Percentiles rank a stretch among this genome's conserved stretches.
Evolutionary conservation across 306 rosid species (phyloP).

Genomic region (Trifolium subterraneum): DNA sequence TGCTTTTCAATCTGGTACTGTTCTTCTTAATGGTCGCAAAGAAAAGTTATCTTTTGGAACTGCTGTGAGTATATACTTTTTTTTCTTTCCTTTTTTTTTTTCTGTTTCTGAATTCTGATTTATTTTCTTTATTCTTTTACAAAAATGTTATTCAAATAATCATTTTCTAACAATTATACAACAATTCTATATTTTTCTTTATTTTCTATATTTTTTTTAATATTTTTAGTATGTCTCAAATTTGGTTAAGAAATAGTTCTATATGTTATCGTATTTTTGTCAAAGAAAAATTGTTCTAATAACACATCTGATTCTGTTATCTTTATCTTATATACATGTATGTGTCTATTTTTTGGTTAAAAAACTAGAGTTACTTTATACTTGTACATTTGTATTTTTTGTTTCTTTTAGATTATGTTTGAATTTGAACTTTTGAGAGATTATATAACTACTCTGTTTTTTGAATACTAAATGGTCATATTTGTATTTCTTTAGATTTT

Average conservation of each 20-base stretch:
- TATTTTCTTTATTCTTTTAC: neutral
- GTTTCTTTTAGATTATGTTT: constrained; percentile 1
- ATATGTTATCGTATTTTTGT: too few species aligned
- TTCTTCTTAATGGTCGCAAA: constrained; percentile 93
- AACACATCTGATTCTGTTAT: too few species aligned
- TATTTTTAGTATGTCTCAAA: too few species aligned
- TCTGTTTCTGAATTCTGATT: neutral
- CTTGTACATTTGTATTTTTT: neutral
- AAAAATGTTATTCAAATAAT: too few species aligned
- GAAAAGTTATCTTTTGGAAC: constrained; percentile 92
- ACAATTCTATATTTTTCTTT: too few species aligned
- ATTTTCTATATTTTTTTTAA: too few species aligned
- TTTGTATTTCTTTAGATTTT: neutral
- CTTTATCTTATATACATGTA: neutral
- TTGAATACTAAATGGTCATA: neutral
- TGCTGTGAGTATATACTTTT: constrained; percentile 61
- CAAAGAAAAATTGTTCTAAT: too few species aligned
- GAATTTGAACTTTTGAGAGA: neutral
- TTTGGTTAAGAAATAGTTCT: too few species aligned
- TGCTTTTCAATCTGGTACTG: constrained; percentile 82
- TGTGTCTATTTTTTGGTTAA: neutral
- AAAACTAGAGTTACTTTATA: constrained; percentile 10
- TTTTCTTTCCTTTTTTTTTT: neutral
- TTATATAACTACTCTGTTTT: neutral
- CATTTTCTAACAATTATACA: too few species aligned